Evolutionary conservation across 148 eudicot genomes (phyloP).

Genomic region (Polygonum maritimum): DNA sequence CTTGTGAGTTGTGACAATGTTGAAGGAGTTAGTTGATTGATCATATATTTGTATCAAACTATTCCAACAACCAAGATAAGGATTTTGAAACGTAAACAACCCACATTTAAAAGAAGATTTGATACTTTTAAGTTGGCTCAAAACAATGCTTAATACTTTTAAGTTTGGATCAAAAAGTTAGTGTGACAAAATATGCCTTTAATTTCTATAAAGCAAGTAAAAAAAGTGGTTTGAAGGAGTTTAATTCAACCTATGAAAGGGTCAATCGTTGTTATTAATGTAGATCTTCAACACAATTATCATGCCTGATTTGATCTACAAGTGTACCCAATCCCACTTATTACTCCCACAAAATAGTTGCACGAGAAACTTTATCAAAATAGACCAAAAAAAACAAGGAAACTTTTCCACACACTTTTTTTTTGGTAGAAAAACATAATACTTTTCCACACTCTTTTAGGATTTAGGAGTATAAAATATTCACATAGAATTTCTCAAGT

Average conservation of each 20-base stretch:
- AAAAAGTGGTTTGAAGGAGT: neutral
- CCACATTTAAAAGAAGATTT: neutral
- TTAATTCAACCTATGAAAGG: neutral
- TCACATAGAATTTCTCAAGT: neutral
- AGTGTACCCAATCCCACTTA: neutral
- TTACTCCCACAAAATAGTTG: slow-evolving; percentile 8
- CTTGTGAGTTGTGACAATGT: neutral
- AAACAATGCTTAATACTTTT: neutral
- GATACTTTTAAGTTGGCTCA: neutral
- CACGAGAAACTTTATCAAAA: neutral
- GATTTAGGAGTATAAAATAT: neutral
- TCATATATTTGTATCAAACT: neutral
- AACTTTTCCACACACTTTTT: neutral
- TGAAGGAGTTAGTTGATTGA: neutral
- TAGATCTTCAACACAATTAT: slow-evolving; percentile 3
- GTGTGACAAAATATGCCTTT: neutral
- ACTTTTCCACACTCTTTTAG: neutral
- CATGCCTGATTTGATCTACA: neutral
- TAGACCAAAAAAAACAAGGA: neutral
- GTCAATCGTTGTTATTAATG: slow-evolving; percentile 7
- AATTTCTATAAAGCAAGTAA: neutral
- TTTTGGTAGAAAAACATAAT: too few species aligned
- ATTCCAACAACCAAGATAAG: neutral
- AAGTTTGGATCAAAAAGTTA: neutral
- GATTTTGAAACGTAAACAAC: neutral